phyloP scores from a whole-genome alignment of 805 yeast species.

The Saccharomycopsis fermentans region DNA sequence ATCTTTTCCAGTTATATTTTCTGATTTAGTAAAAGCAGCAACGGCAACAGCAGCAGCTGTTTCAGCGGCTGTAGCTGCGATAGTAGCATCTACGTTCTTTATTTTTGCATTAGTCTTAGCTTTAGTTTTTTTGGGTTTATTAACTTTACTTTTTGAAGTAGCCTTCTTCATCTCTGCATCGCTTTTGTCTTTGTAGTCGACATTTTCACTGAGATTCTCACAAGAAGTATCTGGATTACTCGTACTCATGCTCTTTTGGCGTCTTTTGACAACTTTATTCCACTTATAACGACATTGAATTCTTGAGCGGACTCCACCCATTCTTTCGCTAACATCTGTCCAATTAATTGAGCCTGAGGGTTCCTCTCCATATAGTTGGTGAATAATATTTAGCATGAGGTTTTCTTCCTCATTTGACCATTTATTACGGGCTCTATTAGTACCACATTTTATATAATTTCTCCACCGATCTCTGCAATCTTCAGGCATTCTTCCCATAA shows the following conservation, averaged over 20 bases:
- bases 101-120: not conserved
- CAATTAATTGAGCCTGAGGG: conserved; percentile 56
- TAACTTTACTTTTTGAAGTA: not conserved
- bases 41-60: conserved; percentile 7
- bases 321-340: conserved; percentile 82
- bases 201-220: not conserved
- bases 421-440: conserved; percentile 59
- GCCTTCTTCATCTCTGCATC: not conserved
- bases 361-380: conserved; percentile 35
- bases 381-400: conserved; percentile 44
- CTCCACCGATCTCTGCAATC: conserved; percentile 97
- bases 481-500: conserved; percentile 90
- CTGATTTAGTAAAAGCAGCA: conserved; percentile 2
- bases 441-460: conserved; percentile 89
- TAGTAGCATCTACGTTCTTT: not conserved
- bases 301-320: conserved; percentile 83
- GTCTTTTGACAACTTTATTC: conserved; percentile 64
- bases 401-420: conserved; percentile 74
- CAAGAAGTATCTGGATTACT: conserved; percentile 21
- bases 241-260: conserved; percentile 36
- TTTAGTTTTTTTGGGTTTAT: not conserved
- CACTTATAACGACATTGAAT: conserved; percentile 95
- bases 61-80: conserved; percentile 2
- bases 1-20: not conserved
- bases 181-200: not conserved